Percentiles rank a stretch among this genome's conserved stretches.
Conservation (phyloP, 345 rosid species). For the Streptanthus diversifolius region DNA sequence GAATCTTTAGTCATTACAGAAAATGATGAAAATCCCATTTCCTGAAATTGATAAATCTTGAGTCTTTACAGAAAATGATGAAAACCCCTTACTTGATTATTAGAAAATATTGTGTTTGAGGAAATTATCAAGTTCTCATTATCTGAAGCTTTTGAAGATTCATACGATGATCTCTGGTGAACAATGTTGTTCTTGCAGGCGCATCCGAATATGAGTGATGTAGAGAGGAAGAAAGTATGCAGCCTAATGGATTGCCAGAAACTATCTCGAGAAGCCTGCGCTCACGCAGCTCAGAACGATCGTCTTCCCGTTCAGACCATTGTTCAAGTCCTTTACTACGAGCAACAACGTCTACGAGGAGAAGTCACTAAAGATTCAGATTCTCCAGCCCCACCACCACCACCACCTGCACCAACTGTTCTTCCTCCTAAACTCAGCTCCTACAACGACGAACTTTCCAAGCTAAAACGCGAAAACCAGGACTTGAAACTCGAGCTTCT, state of each 20-base stretch:
- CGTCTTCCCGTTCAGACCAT: slow-evolving; percentile 88
- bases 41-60: neutral
- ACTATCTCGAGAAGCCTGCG: slow-evolving; percentile 87
- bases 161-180: neutral
- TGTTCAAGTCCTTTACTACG: slow-evolving; percentile 90
- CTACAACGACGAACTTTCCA: slow-evolving; percentile 55
- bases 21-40: neutral
- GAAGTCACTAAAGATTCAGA: slow-evolving; percentile 54
- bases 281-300: slow-evolving; percentile 91
- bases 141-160: neutral
- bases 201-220: slow-evolving; percentile 73
- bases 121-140: neutral
- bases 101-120: neutral
- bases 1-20: neutral
- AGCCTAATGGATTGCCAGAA: slow-evolving; percentile 95
- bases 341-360: slow-evolving; percentile 82
- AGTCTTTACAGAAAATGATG: neutral
- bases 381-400: slow-evolving; percentile 5
- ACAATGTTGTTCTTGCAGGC: slow-evolving; percentile 44
- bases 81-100: no score
- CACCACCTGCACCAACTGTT: slow-evolving; percentile 19
- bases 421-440: slow-evolving; percentile 43
- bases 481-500: slow-evolving; percentile 74
- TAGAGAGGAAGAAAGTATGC: slow-evolving; percentile 94
- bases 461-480: slow-evolving; percentile 64